Evolutionary conservation across 208 protist species (phyloP).

Genomic region (Acanthamoeba triangularis): DNA sequence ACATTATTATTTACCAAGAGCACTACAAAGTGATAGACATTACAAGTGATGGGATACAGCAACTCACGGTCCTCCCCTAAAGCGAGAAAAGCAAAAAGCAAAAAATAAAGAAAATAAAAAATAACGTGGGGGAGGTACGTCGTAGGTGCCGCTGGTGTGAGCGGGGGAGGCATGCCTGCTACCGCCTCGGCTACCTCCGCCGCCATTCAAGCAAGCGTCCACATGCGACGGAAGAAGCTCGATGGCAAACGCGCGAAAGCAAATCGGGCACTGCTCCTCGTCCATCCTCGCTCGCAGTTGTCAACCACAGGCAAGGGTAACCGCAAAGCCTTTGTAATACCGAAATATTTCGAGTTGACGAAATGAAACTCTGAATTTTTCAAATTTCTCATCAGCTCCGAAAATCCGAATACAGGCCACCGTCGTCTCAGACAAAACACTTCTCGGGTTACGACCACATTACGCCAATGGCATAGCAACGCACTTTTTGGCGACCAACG

Average conservation of each 20-base stretch:
- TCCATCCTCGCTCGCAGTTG: slow-evolving; percentile 8
- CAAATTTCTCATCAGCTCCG: too few relatives aligned
- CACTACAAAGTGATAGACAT: too few relatives aligned
- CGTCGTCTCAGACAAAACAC: too few relatives aligned
- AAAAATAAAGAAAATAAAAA: not conserved
- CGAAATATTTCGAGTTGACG: too few relatives aligned
- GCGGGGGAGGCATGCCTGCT: not conserved
- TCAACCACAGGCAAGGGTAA: too few relatives aligned
- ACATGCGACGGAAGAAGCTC: not conserved
- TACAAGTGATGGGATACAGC: too few relatives aligned
- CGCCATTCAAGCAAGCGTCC: slow-evolving; percentile 13
- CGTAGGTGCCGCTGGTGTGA: slow-evolving; percentile 10
- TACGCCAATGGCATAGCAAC: not conserved
- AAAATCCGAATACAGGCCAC: too few relatives aligned
- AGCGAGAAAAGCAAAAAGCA: not conserved
- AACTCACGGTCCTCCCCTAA: too few relatives aligned
- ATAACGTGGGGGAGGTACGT: not conserved
- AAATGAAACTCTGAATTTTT: too few relatives aligned
- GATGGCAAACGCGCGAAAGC: slow-evolving; percentile 25
- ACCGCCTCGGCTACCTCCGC: not conserved
- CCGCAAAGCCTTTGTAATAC: too few relatives aligned
- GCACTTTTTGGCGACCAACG: not conserved
- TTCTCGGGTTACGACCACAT: not conserved
- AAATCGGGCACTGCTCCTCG: slow-evolving; percentile 11
- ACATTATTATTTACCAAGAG: too few relatives aligned